Percentiles rank a stretch among this genome's conserved stretches.
Evolutionary conservation across 179 eudicot genomes (phyloP).

Genomic region (Heliamphora ciliata): DNA sequence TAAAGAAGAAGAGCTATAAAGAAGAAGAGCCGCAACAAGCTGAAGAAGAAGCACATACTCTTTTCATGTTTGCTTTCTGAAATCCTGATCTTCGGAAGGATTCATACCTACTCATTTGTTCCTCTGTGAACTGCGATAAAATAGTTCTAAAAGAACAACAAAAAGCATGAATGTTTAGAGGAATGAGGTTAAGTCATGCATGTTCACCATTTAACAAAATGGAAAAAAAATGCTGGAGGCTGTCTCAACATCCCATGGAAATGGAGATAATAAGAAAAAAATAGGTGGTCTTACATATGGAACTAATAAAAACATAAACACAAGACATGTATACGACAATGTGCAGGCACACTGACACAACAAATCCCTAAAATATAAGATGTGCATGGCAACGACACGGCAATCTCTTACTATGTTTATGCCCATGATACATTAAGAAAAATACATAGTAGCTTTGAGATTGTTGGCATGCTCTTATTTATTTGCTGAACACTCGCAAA

Average conservation of each 20-base stretch:
- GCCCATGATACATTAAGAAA: not conserved
- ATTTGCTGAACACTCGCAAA: not conserved
- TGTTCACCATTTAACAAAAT: not conserved
- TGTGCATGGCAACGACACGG: not conserved
- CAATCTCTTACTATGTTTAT: not conserved
- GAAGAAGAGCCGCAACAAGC: conserved; percentile 4
- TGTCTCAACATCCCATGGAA: no score
- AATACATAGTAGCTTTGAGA: not conserved
- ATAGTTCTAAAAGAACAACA: conserved; percentile 41
- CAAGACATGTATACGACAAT: not conserved
- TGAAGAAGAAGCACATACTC: conserved; percentile 39
- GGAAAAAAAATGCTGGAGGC: not conserved
- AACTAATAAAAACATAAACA: no score
- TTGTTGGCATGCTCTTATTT: not conserved
- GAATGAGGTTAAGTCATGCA: not conserved
- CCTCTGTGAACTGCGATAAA: conserved; percentile 73
- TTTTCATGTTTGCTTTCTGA: conserved; percentile 88
- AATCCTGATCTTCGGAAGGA: conserved; percentile 96
- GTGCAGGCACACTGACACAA: not conserved
- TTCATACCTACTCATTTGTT: conserved; percentile 92
- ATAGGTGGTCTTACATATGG: no score
- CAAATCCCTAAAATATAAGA: not conserved
- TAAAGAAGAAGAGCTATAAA: not conserved
- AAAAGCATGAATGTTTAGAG: not conserved
- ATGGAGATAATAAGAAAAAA: not conserved